Evolutionary conservation across 1,284 basidiomycete genomes (phyloP).

Genomic region (Chondrostereum purpureum): DNA sequence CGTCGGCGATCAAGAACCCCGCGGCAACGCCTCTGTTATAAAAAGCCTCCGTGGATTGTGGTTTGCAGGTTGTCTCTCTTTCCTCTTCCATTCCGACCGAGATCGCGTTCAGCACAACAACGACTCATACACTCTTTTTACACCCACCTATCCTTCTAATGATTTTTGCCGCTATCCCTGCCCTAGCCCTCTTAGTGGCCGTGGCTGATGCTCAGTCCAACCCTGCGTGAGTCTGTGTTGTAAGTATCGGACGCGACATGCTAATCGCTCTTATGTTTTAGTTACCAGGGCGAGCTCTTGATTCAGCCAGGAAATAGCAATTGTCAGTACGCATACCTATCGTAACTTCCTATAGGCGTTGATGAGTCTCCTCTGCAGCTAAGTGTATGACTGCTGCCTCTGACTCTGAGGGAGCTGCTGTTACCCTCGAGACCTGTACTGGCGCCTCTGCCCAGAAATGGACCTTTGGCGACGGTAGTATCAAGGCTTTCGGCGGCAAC

Average conservation of each 20-base stretch:
- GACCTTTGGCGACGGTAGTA: constrained; percentile 17
- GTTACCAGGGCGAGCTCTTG: constrained; percentile 13
- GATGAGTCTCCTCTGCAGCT: constrained; percentile 8
- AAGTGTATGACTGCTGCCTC: constrained; percentile 23
- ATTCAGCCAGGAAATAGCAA: constrained; percentile 17
- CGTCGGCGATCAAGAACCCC: too few relatives aligned
- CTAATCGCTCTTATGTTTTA: background rate
- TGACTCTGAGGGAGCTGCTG: constrained; percentile 23
- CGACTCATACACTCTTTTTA: background rate
- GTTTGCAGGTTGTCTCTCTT: too few relatives aligned
- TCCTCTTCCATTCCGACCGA: too few relatives aligned
- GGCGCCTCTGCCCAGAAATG: constrained; percentile 21
- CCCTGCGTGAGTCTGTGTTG: background rate
- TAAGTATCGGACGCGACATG: background rate
- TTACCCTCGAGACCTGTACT: constrained; percentile 22
- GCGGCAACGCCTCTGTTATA: too few relatives aligned
- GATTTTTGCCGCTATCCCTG: background rate
- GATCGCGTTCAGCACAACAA: too few relatives aligned
- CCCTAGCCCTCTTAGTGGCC: background rate
- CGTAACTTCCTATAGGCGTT: background rate
- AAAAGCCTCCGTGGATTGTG: too few relatives aligned
- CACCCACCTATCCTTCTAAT: background rate
- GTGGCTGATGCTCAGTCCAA: background rate
- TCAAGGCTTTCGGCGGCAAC: constrained; percentile 18
- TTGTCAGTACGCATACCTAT: constrained; percentile 3